Evolutionary conservation across 768 basidiomycete genomes (phyloP), one percentile per base, ranked within the genome.

Genomic region (Suillus subalutaceus): DNA sequence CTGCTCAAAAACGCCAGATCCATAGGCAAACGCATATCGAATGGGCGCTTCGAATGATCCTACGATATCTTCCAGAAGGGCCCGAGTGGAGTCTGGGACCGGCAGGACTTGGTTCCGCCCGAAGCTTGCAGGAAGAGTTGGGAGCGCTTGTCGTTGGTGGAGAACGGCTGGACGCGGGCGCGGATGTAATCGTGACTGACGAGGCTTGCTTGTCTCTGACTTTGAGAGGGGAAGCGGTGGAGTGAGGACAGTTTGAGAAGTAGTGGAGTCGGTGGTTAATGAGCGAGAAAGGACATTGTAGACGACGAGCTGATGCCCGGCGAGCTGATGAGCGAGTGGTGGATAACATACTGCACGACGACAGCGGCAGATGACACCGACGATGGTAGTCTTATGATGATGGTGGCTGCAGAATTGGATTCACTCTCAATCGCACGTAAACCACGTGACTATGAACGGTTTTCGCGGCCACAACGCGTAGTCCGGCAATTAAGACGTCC

Each of bases 1-100:
- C 78, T 99, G 97, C 72, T 93, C 88, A 71, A 97, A 97, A 2
- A 99, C 96, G 0, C 97, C 97, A 3, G 92, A 94, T 15, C 97
- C 97, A 74, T 99, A 99, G 0, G 97, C 97, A 74, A 98, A 96
- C 1, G 96, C 97, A 82, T 97, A 99, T 26, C 96, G 90, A 59
- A 98, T 92, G 12, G 96, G 96, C 0, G 94, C 93, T 50, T 94
- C 85, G 72, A 98, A 97, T 58, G 87, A 83, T 16, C 81, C 80
- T 41, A 97, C 90, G 65, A 98, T 90, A 66, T 84, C 82, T 73
- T 96, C 92, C 18, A 97, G 84, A 32, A 94, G 80, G 4, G 91
- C 89, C 5, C 93, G 86, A 3, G 90, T 94, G 32, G 90, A 88
- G 73, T 90, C 89, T 15, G 92, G 83, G 9, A 95, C 93, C 0